A percentile compares a stretch with the other conserved stretches of the same genome.
Evolutionary conservation across 2,329 filamentous ascomycete genomes (phyloP).

Genomic region (Tolypocladium tropicale): DNA sequence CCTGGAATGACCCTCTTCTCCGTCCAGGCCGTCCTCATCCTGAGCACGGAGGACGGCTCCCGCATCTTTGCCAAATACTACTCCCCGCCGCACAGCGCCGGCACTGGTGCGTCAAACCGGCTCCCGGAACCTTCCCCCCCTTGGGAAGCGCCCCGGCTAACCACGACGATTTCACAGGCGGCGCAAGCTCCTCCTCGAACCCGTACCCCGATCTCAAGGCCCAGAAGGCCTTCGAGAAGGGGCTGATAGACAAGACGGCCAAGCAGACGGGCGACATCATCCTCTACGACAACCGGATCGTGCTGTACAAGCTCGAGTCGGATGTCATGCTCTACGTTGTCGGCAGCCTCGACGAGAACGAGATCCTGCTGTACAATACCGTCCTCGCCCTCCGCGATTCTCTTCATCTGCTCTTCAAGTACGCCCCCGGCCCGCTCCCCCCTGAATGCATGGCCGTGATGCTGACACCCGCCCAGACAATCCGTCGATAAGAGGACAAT

Average conservation of each 20-base stretch:
- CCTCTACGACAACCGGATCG: conserved; percentile 90
- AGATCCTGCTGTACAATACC: conserved; percentile 92
- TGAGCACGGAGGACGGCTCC: conserved; percentile 77
- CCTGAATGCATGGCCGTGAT: background rate
- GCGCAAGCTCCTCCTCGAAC: conserved; percentile 46
- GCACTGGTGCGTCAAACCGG: conserved; percentile 19
- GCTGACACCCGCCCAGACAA: conserved; percentile 48
- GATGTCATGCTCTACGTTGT: conserved; percentile 96
- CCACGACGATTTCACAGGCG: conserved; percentile 19
- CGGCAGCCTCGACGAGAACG: conserved; percentile 86
- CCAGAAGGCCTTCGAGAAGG: conserved; percentile 95
- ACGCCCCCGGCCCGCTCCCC: conserved; percentile 17
- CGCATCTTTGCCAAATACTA: conserved; percentile 96
- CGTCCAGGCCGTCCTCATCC: conserved; percentile 67
- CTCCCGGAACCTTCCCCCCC: background rate
- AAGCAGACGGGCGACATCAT: conserved; percentile 96
- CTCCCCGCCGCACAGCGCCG: conserved; percentile 45
- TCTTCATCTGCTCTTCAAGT: conserved; percentile 89
- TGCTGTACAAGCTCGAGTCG: conserved; percentile 96
- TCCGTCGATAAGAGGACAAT: conserved; percentile 96
- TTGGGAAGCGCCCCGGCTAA: conserved; percentile 15
- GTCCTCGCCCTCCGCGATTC: conserved; percentile 85
- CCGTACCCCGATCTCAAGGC: conserved; percentile 85
- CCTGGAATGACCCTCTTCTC: conserved; percentile 67
- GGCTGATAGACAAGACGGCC: conserved; percentile 85